Conservation (phyloP, 257 asterid species). For the Handroanthus guayacan region DNA sequence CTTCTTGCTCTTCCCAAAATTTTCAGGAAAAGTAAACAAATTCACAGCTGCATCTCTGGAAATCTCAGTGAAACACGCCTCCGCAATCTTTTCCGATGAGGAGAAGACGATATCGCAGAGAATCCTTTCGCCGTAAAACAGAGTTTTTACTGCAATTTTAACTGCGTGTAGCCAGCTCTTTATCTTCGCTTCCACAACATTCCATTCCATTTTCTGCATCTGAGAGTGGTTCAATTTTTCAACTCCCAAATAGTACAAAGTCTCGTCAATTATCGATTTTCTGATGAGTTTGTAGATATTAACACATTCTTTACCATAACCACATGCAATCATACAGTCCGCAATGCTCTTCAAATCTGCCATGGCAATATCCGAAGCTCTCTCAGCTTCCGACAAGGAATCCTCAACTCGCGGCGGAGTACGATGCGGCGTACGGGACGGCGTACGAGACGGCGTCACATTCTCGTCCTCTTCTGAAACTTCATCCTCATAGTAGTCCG, state of each 20-base stretch:
- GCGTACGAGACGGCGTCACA: slow-evolving; percentile 35
- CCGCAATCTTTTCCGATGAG: slow-evolving; percentile 60
- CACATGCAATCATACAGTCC: slow-evolving; percentile 71
- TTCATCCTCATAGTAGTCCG: slow-evolving; percentile 53
- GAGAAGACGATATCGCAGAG: slow-evolving; percentile 76
- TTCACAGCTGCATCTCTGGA: slow-evolving; percentile 57
- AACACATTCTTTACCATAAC: slow-evolving; percentile 74
- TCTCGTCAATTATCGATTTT: slow-evolving; percentile 76
- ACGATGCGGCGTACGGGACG: slow-evolving; percentile 42
- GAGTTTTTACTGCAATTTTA: slow-evolving; percentile 57
- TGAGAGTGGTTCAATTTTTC: slow-evolving; percentile 59
- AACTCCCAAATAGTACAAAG: slow-evolving; percentile 71
- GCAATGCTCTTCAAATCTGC: slow-evolving; percentile 68
- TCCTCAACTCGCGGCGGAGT: slow-evolving; percentile 40
- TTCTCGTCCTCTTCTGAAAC: slow-evolving; percentile 49
- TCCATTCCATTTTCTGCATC: slow-evolving; percentile 83
- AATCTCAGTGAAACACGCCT: slow-evolving; percentile 70
- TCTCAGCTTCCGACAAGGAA: slow-evolving; percentile 31
- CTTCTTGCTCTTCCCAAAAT: slow-evolving; percentile 61
- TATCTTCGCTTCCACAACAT: slow-evolving; percentile 54
- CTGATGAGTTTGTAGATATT: slow-evolving; percentile 63
- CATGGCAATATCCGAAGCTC: slow-evolving; percentile 49
- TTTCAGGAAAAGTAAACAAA: slow-evolving; percentile 60
- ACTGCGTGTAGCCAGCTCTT: slow-evolving; percentile 63
- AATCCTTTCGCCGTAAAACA: slow-evolving; percentile 70